A percentile compares a stretch with the other conserved stretches of the same genome.
phyloP scores from a whole-genome alignment of 1,284 basidiomycete species.

The Cystobasidiaceae sp. region DNA sequence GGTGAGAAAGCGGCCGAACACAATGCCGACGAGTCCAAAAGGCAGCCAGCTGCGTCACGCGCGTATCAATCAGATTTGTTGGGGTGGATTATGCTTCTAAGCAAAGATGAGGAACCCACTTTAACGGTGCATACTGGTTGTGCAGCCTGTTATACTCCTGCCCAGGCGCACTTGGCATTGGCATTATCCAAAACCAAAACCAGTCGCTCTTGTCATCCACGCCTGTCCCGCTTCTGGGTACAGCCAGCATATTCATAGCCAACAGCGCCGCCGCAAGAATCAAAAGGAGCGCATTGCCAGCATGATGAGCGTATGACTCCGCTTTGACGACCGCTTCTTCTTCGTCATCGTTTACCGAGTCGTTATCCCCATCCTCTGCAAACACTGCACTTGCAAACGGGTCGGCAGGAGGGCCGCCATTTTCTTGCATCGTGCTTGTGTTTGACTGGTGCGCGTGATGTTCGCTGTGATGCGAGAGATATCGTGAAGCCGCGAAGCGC shows the following conservation, averaged over 20 bases:
- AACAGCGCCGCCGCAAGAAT: background rate
- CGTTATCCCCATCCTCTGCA: background rate
- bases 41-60: slow-evolving; percentile 19
- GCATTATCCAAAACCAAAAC: slow-evolving; percentile 32
- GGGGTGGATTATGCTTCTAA: no score
- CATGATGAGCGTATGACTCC: slow-evolving; percentile 7
- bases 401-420: no score
- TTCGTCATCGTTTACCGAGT: background rate
- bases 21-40: slow-evolving; percentile 20
- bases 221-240: slow-evolving; percentile 8
- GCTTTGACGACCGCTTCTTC: slow-evolving; percentile 4
- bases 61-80: background rate
- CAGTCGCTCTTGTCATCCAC: slow-evolving; percentile 22
- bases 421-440: no score
- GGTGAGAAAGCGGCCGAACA: slow-evolving; percentile 25
- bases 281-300: slow-evolving; percentile 7
- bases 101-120: background rate
- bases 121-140: slow-evolving; percentile 22
- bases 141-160: slow-evolving; percentile 5
- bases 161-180: slow-evolving; percentile 8
- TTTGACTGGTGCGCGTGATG: no score
- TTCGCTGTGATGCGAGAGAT: background rate
- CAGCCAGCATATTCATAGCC: slow-evolving; percentile 28
- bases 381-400: no score
- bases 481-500: background rate